Evolutionary conservation across 805 yeast species (phyloP).

Genomic region (Yamadazyma ubonensis): DNA sequence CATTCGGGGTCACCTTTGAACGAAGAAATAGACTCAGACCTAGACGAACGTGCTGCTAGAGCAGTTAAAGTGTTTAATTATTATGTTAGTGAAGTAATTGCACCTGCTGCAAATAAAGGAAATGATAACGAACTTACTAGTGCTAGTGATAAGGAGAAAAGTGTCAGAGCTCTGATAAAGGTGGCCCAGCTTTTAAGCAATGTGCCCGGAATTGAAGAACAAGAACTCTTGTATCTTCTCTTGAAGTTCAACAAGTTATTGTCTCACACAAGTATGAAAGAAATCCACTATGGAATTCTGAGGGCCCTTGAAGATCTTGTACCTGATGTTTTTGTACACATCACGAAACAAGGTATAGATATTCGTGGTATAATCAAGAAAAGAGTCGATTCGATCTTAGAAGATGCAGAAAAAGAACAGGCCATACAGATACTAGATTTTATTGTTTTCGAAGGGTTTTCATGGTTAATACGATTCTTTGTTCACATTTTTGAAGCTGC

Average conservation of each 20-base stretch:
- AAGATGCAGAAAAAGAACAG: neutral
- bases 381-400: constrained; percentile 4
- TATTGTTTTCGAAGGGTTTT: constrained; percentile 41
- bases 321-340: constrained; percentile 28
- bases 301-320: constrained; percentile 37
- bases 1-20: constrained; percentile 4
- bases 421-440: constrained; percentile 29
- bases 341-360: constrained; percentile 37
- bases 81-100: constrained; percentile 27
- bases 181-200: constrained; percentile 2
- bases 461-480: constrained; percentile 29
- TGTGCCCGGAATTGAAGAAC: constrained; percentile 13
- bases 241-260: constrained; percentile 32
- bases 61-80: constrained; percentile 31
- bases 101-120: constrained; percentile 9
- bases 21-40: constrained; percentile 12
- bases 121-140: neutral
- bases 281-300: constrained; percentile 35
- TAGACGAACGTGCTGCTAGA: constrained; percentile 22
- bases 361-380: constrained; percentile 18
- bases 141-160: neutral
- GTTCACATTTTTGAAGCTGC: constrained; percentile 22
- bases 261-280: constrained; percentile 27
- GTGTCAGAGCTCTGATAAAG: neutral
- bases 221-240: constrained; percentile 33